Base-by-base conservation (phyloP, 1,139 yeast species). In the Zygoascus hellenicus region DNA sequence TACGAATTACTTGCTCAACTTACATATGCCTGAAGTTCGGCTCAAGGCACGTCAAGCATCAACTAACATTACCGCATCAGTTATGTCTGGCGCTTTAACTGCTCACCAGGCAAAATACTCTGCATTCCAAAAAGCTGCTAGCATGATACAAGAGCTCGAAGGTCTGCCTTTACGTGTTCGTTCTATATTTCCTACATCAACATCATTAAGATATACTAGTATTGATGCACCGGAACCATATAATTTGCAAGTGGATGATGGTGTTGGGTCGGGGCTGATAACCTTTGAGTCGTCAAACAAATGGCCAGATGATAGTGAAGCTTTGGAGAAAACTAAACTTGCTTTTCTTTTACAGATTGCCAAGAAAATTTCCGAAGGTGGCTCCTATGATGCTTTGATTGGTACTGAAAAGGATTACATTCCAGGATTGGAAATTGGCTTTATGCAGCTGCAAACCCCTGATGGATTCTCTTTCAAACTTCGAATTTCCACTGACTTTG, bases 231-330 rank as follows among this genome's bases (percentile, higher is more conserved):
- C 97, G 0, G 87, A 81, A 35, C 95, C 96, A 36, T 87, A 77
- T 69, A 92, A 94, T 13, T 64, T 74, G 42, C 67, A 70, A 3
- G 76, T 87, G 1, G 83, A 78, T 57, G 90, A 87, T 61, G 85
- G 84, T 57, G 79, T 87, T 72, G 87, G 85, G 55, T 89, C 84
- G 45, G 81, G 83, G 22, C 75, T 90, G 10, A 65, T 94, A 42
- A 96, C 89, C 65, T 88, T 94, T 65, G 98, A 94, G 68, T 72
- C 86, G 2, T 85, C 96, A 1, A 75, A 80, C n/a, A 80, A 81
- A 64, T 94, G 98, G 99, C 98, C 99, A 1, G 96, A 87, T 65
- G 96, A 92, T 63, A 64, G 88, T 4, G 70, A 74, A 33, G 90
- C 97, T 0, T 70, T 89, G 49, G 98, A 92, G 62, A 82, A 83